phyloP scores from a whole-genome alignment of 441 rosid genomes.

The Oxalis stricta region DNA sequence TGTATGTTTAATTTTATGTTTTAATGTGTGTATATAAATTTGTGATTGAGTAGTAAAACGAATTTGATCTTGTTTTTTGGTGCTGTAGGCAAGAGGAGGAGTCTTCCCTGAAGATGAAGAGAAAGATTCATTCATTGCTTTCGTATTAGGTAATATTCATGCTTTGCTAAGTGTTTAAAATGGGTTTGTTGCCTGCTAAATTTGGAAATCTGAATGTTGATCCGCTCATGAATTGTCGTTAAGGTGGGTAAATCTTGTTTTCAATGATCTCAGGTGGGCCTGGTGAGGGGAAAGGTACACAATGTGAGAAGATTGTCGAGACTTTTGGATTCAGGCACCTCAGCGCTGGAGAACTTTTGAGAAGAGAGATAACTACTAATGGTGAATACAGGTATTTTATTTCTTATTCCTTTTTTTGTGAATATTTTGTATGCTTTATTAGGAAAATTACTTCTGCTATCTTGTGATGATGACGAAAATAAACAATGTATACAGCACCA shows the following conservation, averaged over 20 bases:
- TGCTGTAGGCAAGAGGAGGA: slow-evolving; percentile 26
- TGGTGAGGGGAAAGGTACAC: slow-evolving; percentile 80
- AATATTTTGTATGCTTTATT: too few relatives aligned
- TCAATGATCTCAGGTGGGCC: slow-evolving; percentile 42
- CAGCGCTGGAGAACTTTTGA: slow-evolving; percentile 66
- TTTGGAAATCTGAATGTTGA: too few relatives aligned
- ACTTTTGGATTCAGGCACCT: slow-evolving; percentile 49
- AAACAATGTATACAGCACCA: slow-evolving; percentile 28
- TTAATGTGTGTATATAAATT: neutral
- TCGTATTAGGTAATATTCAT: slow-evolving; percentile 53
- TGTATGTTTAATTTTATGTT: slow-evolving; percentile 19
- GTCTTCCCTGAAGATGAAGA: slow-evolving; percentile 14
- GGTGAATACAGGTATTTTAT: slow-evolving; percentile 43
- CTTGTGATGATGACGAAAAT: slow-evolving; percentile 12
- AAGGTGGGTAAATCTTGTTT: too few relatives aligned
- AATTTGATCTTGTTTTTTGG: slow-evolving; percentile 9
- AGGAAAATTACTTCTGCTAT: neutral
- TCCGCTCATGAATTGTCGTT: too few relatives aligned
- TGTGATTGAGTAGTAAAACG: neutral
- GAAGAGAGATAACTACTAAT: slow-evolving; percentile 46
- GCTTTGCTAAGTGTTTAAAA: neutral
- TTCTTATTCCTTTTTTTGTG: neutral
- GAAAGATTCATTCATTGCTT: slow-evolving; percentile 54
- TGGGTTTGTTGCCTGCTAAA: too few relatives aligned
- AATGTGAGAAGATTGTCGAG: slow-evolving; percentile 47